phyloP scores from a whole-genome alignment of 2,329 filamentous ascomycete species.

The Chaetomium strumarium region DNA sequence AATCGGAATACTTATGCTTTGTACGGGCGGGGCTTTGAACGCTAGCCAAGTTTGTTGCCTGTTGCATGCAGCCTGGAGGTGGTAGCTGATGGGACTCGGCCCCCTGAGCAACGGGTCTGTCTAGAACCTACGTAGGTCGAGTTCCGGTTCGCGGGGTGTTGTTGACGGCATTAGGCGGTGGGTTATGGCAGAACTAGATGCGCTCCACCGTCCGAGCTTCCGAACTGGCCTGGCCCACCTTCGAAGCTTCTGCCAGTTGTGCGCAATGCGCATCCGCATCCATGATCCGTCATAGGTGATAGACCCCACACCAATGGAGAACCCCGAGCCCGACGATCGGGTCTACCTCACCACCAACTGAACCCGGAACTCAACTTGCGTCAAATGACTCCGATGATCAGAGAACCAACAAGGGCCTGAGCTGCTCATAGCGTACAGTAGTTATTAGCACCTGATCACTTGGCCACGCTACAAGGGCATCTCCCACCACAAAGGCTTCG shows the following conservation, averaged over 20 bases:
- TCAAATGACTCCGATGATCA: neutral
- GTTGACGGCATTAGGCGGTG: constrained; percentile 8
- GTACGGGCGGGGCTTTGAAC: no score
- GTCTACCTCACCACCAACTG: neutral
- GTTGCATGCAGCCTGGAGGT: no score
- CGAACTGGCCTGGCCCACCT: neutral
- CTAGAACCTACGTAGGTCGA: no score
- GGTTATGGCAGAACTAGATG: neutral
- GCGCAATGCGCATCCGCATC: constrained; percentile 2
- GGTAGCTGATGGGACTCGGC: no score
- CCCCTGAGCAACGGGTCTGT: no score
- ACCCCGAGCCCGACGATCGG: no score
- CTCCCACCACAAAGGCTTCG: neutral
- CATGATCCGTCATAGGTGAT: constrained; percentile 2
- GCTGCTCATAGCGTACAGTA: no score
- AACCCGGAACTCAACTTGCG: neutral
- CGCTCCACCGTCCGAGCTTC: constrained; percentile 3
- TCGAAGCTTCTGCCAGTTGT: constrained; percentile 1
- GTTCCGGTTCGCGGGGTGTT: neutral
- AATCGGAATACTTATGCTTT: neutral
- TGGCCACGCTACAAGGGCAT: neutral
- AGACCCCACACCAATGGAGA: constrained; percentile 1
- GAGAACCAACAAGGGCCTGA: no score
- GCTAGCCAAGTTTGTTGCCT: no score
- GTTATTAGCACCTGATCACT: no score